These are phyloP conservation scores for Micractinium conductrix DNA, from an alignment of 139 green algal genomes.

Conservation along the genomic window DNA sequence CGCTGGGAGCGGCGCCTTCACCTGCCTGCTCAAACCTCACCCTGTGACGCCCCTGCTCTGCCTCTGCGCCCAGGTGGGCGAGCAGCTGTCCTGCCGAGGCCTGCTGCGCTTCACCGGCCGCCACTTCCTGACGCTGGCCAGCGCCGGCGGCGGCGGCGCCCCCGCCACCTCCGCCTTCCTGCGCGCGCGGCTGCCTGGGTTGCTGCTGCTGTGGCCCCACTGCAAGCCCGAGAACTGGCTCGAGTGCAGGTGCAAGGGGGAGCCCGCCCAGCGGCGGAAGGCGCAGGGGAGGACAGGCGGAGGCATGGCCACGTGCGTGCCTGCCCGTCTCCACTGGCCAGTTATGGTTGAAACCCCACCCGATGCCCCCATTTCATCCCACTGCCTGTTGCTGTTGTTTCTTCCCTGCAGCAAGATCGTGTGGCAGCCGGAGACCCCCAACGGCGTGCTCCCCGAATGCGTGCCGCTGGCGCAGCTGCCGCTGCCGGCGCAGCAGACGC, in stretches of 20 bases:
- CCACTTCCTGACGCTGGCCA: background rate
- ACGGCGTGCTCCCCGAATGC: background rate
- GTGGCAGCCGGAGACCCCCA: background rate
- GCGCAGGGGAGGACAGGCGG: background rate
- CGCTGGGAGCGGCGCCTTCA: background rate
- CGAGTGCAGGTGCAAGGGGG: background rate
- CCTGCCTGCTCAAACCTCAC: background rate
- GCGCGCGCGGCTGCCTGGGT: background rate
- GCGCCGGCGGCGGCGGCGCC: background rate
- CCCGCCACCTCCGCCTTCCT: background rate
- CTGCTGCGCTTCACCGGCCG: background rate
- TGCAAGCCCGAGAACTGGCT: background rate
- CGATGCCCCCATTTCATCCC: background rate
- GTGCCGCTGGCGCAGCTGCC: background rate
- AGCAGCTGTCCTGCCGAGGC: conserved; percentile 3
- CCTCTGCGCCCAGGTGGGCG: background rate
- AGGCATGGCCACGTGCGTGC: background rate
- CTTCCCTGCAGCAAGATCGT: background rate
- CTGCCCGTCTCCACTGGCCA: background rate
- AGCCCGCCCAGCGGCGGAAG: background rate
- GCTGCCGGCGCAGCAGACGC: no score
- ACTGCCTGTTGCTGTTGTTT: background rate
- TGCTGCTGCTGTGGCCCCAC: background rate
- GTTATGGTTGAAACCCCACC: background rate
- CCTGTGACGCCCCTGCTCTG: background rate